Base-by-base conservation (phyloP, 371 early-diverging fungal species). In the Choanephora cucurbitarum region DNA sequence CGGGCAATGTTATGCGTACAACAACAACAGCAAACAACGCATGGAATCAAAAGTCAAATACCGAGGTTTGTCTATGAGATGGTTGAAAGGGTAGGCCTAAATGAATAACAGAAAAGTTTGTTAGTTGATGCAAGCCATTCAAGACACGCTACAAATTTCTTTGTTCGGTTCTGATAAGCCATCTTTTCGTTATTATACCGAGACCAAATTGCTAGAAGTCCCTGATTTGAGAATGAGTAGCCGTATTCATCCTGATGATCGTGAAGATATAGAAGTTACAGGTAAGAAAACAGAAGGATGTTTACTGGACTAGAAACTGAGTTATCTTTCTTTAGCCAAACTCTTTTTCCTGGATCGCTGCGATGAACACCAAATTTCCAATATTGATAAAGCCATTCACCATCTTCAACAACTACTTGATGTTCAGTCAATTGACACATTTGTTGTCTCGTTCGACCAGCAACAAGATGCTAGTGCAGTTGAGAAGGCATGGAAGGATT, bases 1-100 rank as follows among this genome's bases (percentile, higher is more conserved):
- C 84, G 5, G 84, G 79, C 13, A 83, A 83, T 58, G 75, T 77
- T 5, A 78, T 83, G 75, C 72, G 70, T 22, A 79, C 75, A 5
- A 72, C 79, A 11, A 69, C 75, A 13, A 70, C 75, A 3, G 58
- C 54, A 45, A 52, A 40, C 60, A 74, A 52, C 50, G 57, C 10
- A 46, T 69, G 62, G 37, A 54, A 60, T 32, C 73, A 72, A 50
- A 81, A 78, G 50, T 73, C 80, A n/a, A 80, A 81, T 44, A 67
- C 69, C 56, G 83, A 83, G 79, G 83, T 79, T 21, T 42, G 28
- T 32, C 31, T 14, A 51, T n/a, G 8, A 23, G 24, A 52, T 44
- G 21, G 28, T 13, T 31, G 19, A 33, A 21, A 14, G 3, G 32
- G n/a, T 34, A 14, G 24, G 33, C 4, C 18, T 19, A 22, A 17